phyloP scores from a whole-genome alignment of 306 rosid species.

The Geum urbanum region DNA sequence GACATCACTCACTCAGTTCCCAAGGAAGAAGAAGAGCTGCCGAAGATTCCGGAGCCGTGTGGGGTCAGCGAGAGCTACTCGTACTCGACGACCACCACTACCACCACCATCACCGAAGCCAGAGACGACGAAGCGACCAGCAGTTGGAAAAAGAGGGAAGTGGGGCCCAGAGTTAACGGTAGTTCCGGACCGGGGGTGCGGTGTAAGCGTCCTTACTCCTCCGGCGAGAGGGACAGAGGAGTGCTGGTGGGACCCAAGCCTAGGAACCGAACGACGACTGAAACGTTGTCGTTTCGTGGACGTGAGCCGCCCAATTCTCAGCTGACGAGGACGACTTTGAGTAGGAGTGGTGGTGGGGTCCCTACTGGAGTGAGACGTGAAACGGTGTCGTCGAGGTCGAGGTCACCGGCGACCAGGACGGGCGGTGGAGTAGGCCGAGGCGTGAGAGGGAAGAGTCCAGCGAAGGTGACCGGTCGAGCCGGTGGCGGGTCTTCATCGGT shows the following conservation, averaged over 20 bases:
- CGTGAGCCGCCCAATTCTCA: conserved; percentile 30
- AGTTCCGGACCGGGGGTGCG: conserved; percentile 24
- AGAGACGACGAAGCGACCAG: conserved; percentile 73
- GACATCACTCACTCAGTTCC: conserved; percentile 21
- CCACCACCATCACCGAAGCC: conserved; percentile 52
- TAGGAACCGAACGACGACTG: conserved; percentile 19
- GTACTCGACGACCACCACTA: conserved; percentile 44
- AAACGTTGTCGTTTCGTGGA: conserved; percentile 32
- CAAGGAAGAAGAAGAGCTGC: background rate
- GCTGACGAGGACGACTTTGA: conserved; percentile 15
- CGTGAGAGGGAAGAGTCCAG: conserved; percentile 22
- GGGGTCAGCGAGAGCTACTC: conserved; percentile 63
- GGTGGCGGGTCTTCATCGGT: conserved; percentile 20
- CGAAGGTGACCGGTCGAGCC: conserved; percentile 29
- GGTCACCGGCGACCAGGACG: conserved; percentile 57
- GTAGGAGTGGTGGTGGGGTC: conserved; percentile 17
- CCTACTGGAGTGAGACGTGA: conserved; percentile 36
- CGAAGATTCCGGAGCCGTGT: conserved; percentile 33
- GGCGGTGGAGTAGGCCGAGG: conserved; percentile 26
- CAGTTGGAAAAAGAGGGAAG: conserved; percentile 37
- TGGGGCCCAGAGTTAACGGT: conserved; percentile 30
- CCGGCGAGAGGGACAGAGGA: conserved; percentile 29
- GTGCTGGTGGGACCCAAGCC: conserved; percentile 40
- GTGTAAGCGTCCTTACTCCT: conserved; percentile 48
- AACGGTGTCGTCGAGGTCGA: conserved; percentile 35